A percentile compares a stretch with the other conserved stretches of the same genome.
Evolutionary conservation across 179 eudicot species (phyloP).

Genomic region (Beta corolliflora): DNA sequence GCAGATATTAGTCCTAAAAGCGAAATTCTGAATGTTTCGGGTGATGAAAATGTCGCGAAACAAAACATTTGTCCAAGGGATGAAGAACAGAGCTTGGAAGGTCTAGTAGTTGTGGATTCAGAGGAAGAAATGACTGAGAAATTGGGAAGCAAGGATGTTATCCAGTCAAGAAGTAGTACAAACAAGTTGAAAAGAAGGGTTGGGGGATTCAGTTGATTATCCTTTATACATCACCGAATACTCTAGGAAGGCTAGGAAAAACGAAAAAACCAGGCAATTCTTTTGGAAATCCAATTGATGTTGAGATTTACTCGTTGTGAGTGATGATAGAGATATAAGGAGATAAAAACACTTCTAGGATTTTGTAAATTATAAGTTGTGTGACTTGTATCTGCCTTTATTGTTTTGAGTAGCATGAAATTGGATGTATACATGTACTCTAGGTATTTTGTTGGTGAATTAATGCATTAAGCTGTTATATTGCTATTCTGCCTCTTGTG

Average conservation of each 20-base stretch:
- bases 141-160: neutral
- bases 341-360: neutral
- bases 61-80: neutral
- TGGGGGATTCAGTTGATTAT: constrained; percentile 21
- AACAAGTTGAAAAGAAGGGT: constrained; percentile 6
- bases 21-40: neutral
- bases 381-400: neutral
- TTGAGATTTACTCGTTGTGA: constrained; percentile 20
- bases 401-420: neutral
- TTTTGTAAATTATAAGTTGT: neutral
- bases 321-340: neutral
- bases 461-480: neutral
- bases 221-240: constrained; percentile 21
- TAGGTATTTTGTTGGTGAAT: neutral
- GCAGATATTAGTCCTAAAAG: neutral
- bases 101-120: constrained; percentile 12
- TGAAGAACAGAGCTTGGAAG: neutral
- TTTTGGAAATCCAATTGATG: constrained; percentile 22
- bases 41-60: neutral
- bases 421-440: neutral
- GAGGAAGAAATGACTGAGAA: constrained; percentile 14
- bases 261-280: constrained; percentile 10
- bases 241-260: neutral
- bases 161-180: neutral
- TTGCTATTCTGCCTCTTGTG: neutral